These are phyloP conservation scores for Linderniella brevidens DNA, from an alignment of 257 asterid genomes.

Conservation along the genomic window DNA sequence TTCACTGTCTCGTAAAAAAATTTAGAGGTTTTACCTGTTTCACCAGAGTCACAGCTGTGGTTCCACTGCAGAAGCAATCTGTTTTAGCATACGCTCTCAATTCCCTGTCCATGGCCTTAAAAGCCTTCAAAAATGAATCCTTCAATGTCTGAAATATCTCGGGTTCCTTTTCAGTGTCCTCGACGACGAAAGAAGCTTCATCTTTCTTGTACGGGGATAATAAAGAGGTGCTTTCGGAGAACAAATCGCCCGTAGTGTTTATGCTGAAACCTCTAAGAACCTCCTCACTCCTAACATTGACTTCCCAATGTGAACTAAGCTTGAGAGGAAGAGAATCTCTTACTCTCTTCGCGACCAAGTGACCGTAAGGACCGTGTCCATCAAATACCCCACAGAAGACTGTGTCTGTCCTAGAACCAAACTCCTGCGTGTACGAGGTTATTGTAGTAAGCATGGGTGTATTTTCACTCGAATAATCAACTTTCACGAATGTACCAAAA, in stretches of 20 bases:
- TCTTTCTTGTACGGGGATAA: neutral
- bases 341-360: slow-evolving; percentile 1
- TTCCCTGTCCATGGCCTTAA: slow-evolving; percentile 2
- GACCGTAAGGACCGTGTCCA: slow-evolving; percentile 1
- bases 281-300: neutral
- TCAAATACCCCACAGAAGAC: neutral
- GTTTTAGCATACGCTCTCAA: neutral
- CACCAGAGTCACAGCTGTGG: slow-evolving; percentile 3
- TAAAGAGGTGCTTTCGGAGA: neutral
- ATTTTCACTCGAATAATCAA: too few species aligned
- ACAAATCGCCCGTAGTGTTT: neutral
- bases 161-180: neutral
- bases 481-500: too few species aligned
- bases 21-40: neutral
- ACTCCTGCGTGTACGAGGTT: neutral
- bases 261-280: neutral
- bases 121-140: slow-evolving; percentile 1
- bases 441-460: neutral
- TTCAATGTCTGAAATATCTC: slow-evolving; percentile 2
- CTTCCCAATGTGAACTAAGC: slow-evolving; percentile 1
- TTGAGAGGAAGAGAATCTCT: slow-evolving; percentile 5
- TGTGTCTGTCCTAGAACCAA: neutral
- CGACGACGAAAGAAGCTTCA: neutral
- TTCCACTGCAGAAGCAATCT: slow-evolving; percentile 4
- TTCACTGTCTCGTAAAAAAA: neutral